Evolutionary conservation across 192 early-diverging fungal species (phyloP).

Genomic region (Geranomyces michiganensis): DNA sequence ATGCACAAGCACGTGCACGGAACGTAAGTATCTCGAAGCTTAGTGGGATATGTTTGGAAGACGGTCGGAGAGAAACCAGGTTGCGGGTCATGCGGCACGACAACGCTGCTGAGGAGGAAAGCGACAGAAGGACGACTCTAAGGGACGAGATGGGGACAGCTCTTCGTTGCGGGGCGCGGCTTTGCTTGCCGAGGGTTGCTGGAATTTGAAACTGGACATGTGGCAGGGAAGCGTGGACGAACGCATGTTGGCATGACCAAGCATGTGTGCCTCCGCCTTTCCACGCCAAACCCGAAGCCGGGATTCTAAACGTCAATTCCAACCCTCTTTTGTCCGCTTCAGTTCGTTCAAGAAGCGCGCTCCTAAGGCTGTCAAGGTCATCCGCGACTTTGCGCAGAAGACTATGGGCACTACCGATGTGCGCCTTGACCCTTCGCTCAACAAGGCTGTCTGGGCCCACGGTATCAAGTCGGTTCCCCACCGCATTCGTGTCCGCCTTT

Average conservation of each 20-base stretch:
- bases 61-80: too few relatives aligned
- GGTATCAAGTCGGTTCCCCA: constrained; percentile 94
- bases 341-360: constrained; percentile 97
- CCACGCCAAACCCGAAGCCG: background rate
- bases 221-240: too few relatives aligned
- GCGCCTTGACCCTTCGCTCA: constrained; percentile 92
- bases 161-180: too few relatives aligned
- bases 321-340: constrained; percentile 3
- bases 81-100: too few relatives aligned
- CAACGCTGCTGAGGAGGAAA: too few relatives aligned
- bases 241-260: too few relatives aligned
- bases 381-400: constrained; percentile 88
- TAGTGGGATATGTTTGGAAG: too few relatives aligned
- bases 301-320: background rate
- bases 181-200: too few relatives aligned
- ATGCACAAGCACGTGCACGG: constrained; percentile 92
- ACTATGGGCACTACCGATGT: constrained; percentile 97
- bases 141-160: too few relatives aligned
- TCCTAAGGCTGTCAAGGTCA: constrained; percentile 91
- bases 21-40: constrained; percentile 49
- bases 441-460: constrained; percentile 92
- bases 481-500: constrained; percentile 93
- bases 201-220: too few relatives aligned
- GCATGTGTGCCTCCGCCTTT: background rate
- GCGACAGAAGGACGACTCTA: background rate